Percentiles rank a stretch among this genome's conserved stretches.
phyloP scores from a whole-genome alignment of 2,329 filamentous ascomycete species.

The Neospermospora avenae region DNA sequence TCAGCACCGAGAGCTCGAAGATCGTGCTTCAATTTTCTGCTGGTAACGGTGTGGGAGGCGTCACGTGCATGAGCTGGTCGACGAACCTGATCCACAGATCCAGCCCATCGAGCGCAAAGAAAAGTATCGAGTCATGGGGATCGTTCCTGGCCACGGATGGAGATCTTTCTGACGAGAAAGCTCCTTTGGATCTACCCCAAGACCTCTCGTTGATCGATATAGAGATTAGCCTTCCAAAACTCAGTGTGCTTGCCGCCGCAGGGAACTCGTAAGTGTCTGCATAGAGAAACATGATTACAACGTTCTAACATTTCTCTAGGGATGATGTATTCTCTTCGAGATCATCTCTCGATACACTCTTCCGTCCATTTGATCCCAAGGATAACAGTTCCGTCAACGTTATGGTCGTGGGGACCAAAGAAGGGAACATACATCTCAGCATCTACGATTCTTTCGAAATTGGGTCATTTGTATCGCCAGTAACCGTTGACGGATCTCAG shows the following conservation, averaged over 20 bases:
- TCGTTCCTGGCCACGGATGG: conserved; percentile 19
- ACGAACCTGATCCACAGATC: conserved; percentile 30
- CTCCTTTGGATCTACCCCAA: conserved; percentile 56
- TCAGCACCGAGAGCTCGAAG: conserved; percentile 79
- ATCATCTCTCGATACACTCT: conserved; percentile 35
- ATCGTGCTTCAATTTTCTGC: conserved; percentile 66
- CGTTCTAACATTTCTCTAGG: conserved; percentile 22
- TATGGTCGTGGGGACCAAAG: conserved; percentile 69
- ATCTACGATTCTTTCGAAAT: conserved; percentile 86
- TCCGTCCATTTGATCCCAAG: conserved; percentile 45
- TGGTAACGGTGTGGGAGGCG: conserved; percentile 34
- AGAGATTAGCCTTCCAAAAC: conserved; percentile 70
- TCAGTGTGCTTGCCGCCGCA: conserved; percentile 67
- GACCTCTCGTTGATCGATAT: conserved; percentile 74
- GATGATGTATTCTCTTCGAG: conserved; percentile 37
- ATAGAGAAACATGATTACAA: neutral
- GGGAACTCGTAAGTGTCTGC: conserved; percentile 57
- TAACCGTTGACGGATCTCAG: conserved; percentile 29
- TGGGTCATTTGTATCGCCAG: conserved; percentile 55
- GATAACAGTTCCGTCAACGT: conserved; percentile 75
- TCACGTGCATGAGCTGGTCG: conserved; percentile 44
- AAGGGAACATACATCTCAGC: conserved; percentile 70
- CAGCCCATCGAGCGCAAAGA: conserved; percentile 15
- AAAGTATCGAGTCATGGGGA: conserved; percentile 23
- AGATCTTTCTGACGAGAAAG: conserved; percentile 14